Conservation (phyloP, 78 protist genomes). For the Dictyostelium discoideum region DNA sequence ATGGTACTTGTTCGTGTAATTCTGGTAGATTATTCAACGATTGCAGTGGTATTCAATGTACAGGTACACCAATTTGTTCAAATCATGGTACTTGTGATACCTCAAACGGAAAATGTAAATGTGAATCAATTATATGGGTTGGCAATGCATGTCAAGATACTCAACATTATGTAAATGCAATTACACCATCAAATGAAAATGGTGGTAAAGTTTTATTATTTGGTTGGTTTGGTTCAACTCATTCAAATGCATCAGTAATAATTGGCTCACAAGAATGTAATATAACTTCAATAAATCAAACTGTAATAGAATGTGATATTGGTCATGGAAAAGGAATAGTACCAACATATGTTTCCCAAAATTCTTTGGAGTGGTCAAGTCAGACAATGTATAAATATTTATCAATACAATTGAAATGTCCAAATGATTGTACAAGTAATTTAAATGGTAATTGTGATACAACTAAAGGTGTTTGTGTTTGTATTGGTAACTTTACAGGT, state of each 20-base stretch:
- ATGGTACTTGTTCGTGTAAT: background rate
- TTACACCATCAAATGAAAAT: background rate
- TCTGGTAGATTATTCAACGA: background rate
- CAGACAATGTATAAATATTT: background rate
- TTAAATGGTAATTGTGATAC: background rate
- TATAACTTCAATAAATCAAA: background rate
- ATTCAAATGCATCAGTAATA: background rate
- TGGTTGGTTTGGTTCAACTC: background rate
- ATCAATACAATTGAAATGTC: background rate
- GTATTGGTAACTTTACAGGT: background rate
- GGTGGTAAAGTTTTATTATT: background rate
- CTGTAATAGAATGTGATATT: background rate
- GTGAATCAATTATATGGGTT: background rate
- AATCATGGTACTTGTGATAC: background rate
- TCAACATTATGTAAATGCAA: background rate
- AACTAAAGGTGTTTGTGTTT: background rate
- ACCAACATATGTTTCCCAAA: background rate
- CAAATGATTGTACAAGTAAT: background rate
- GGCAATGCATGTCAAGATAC: background rate
- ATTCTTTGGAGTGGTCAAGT: background rate
- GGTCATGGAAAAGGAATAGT: background rate
- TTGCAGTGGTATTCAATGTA: background rate
- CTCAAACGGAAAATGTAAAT: background rate
- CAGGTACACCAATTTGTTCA: background rate
- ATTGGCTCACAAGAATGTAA: background rate